These are phyloP conservation scores for Pseudogymnoascus sp. DNA, from an alignment of 2,329 filamentous ascomycete genomes.

Conservation along the genomic window DNA sequence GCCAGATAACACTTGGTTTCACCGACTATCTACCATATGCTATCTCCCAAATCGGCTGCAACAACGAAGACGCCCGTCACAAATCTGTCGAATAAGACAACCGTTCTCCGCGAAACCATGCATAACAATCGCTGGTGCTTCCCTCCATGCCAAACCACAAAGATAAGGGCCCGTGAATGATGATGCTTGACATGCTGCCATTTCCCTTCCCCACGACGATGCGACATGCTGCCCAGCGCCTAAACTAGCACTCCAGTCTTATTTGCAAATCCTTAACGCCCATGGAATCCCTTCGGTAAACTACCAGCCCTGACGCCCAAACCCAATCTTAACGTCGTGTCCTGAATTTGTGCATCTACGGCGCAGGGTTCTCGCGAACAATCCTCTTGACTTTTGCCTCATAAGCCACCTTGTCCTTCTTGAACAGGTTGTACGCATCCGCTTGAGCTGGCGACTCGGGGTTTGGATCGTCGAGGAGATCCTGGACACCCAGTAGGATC, in stretches of 20 bases:
- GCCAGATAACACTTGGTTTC: not conserved
- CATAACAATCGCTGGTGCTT: not conserved
- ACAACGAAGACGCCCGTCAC: not conserved
- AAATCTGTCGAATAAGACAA: not conserved
- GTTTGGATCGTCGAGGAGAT: conserved; percentile 91
- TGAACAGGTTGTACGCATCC: conserved; percentile 94
- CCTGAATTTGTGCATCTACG: conserved; percentile 34
- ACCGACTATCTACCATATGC: not conserved
- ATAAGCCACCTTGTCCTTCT: conserved; percentile 80
- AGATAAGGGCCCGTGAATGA: not conserved
- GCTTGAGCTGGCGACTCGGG: conserved; percentile 94
- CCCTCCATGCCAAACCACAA: not conserved
- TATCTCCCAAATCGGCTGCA: not conserved
- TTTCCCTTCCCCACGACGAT: not conserved
- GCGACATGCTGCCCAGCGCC: conserved; percentile 3
- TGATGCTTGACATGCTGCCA: not conserved
- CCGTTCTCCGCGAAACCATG: not conserved
- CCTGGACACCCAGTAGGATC: conserved; percentile 91
- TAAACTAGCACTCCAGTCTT: conserved; percentile 1
- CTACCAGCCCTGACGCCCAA: not conserved
- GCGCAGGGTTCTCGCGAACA: conserved; percentile 81
- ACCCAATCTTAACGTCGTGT: conserved; percentile 4
- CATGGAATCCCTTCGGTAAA: not conserved
- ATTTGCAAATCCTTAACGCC: conserved; percentile 6
- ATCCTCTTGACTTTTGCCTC: conserved; percentile 80